phyloP scores from a whole-genome alignment of 2,329 filamentous ascomycete species.

The Cladosporium velox region DNA sequence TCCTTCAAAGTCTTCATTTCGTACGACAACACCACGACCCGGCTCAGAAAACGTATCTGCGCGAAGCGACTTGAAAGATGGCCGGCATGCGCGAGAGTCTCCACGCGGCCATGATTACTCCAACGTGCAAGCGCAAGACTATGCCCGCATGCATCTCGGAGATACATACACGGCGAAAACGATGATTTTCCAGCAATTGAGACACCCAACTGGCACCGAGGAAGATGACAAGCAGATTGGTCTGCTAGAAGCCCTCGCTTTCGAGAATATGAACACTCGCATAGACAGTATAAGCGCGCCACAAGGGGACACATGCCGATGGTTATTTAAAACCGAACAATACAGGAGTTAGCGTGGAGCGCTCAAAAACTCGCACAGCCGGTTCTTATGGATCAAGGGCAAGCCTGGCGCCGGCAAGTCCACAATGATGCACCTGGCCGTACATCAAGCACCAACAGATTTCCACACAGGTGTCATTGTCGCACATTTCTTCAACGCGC shows the following conservation, averaged over 20 bases:
- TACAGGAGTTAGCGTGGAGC: not conserved
- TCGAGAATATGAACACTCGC: not conserved
- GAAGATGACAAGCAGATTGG: too few species aligned
- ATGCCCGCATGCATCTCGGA: not conserved
- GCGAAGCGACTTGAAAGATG: too few species aligned
- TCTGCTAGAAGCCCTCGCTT: not conserved
- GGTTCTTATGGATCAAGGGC: not conserved
- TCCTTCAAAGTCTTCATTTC: too few species aligned
- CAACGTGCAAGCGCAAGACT: not conserved
- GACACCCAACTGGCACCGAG: too few species aligned
- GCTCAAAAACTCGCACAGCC: not conserved
- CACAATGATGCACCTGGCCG: not conserved
- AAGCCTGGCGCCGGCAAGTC: not conserved
- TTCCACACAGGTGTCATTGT: not conserved
- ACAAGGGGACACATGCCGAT: not conserved
- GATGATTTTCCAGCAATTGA: too few species aligned
- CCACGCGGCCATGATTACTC: not conserved
- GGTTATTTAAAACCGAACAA: not conserved
- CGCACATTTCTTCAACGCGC: not conserved
- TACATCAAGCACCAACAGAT: not conserved
- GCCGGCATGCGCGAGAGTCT: not conserved
- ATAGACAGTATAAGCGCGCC: not conserved
- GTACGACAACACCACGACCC: too few species aligned
- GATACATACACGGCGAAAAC: not conserved
- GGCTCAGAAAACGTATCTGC: too few species aligned